These are phyloP conservation scores for Magnaporthiopsis rhizophila DNA, from an alignment of 2,329 filamentous ascomycete genomes.

Conservation along the genomic window DNA sequence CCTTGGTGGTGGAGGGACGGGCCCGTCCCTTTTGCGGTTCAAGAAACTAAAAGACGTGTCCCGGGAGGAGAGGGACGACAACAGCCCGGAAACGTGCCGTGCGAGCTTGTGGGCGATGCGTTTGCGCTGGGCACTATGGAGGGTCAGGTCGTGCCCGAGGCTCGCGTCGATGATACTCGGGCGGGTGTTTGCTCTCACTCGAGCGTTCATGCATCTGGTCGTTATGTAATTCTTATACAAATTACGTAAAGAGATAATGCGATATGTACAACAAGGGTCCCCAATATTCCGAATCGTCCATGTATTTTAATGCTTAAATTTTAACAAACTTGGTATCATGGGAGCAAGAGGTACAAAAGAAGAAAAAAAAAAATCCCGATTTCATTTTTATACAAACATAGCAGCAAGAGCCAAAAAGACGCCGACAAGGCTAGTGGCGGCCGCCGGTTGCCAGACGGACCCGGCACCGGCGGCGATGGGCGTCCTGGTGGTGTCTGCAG, in stretches of 20 bases:
- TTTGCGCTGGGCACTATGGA: not conserved
- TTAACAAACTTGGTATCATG: not conserved
- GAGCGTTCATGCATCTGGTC: too few relatives aligned
- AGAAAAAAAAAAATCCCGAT: rapidly evolving
- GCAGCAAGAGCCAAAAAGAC: not conserved
- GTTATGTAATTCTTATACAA: too few relatives aligned
- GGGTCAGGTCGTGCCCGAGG: not conserved
- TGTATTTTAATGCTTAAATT: not conserved
- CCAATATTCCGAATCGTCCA: not conserved
- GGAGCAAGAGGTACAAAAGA: not conserved
- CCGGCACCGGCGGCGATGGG: not conserved
- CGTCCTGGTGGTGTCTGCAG: not conserved
- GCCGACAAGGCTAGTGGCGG: not conserved
- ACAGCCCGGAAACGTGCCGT: not conserved
- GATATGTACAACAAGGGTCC: not conserved
- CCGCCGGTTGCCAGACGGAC: not conserved
- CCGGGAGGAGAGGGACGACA: too few relatives aligned
- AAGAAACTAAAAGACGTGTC: too few relatives aligned
- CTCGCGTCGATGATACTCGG: not conserved
- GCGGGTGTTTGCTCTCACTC: too few relatives aligned
- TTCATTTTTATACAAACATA: not conserved
- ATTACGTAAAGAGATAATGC: too few relatives aligned
- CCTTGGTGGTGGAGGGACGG: too few relatives aligned
- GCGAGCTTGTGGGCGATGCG: not conserved
- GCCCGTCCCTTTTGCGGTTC: too few relatives aligned